A percentile compares a stretch with the other conserved stretches of the same genome.
Conservation (phyloP, 805 yeast genomes). For the Suhomyces faveliae region DNA sequence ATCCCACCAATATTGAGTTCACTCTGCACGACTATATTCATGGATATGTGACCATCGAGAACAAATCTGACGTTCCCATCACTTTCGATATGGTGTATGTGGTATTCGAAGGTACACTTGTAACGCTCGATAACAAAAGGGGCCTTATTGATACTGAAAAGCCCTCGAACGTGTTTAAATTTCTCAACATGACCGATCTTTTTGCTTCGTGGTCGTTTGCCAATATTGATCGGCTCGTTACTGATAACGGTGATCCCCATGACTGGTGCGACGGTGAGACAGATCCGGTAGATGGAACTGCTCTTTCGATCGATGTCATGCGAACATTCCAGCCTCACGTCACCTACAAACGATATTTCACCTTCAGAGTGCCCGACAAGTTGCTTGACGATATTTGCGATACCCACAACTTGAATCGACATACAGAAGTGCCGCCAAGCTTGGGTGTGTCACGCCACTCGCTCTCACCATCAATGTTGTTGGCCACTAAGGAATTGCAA, state of each 20-base stretch:
- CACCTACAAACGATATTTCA: constrained; percentile 41
- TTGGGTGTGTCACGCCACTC: constrained; percentile 31
- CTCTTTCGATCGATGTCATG: constrained; percentile 35
- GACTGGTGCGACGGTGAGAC: constrained; percentile 46
- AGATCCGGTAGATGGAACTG: constrained; percentile 40
- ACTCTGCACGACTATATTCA: constrained; percentile 43
- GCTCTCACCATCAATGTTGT: constrained; percentile 23
- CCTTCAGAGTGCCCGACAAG: constrained; percentile 41
- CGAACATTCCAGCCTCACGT: constrained; percentile 36
- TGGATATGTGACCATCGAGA: constrained; percentile 41
- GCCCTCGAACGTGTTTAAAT: constrained; percentile 33
- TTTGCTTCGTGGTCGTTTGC: constrained; percentile 47
- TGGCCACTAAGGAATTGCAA: constrained; percentile 20
- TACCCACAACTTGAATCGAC: constrained; percentile 31
- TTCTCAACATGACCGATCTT: constrained; percentile 43
- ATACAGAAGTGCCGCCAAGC: constrained; percentile 38
- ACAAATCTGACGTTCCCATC: constrained; percentile 30
- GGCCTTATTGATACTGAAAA: constrained; percentile 21
- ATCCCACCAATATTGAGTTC: constrained; percentile 32
- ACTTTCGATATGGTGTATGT: constrained; percentile 46
- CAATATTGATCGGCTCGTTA: constrained; percentile 37
- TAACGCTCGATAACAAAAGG: constrained; percentile 22
- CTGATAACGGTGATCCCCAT: constrained; percentile 30
- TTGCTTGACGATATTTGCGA: constrained; percentile 42
- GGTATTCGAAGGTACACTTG: constrained; percentile 39